phyloP scores from a whole-genome alignment of 768 basidiomycete species.

The Termitomyces titanicus region DNA sequence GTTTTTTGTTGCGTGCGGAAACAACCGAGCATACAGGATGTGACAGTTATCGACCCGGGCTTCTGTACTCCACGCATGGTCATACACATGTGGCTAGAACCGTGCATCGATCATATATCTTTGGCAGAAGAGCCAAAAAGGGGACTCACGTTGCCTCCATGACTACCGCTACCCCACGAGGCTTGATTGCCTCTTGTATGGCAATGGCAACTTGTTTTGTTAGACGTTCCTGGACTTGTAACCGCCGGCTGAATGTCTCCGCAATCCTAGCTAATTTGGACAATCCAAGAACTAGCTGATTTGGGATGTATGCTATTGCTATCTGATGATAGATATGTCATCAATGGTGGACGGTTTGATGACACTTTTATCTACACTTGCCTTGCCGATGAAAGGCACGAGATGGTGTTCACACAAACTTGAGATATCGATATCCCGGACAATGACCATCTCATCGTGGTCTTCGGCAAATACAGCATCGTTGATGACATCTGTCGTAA shows the following conservation, averaged over 20 bases:
- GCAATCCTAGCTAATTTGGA: conserved; percentile 97
- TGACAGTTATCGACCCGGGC: conserved; percentile 92
- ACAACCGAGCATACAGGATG: conserved; percentile 97
- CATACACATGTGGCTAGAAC: conserved; percentile 90
- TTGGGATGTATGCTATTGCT: conserved; percentile 97
- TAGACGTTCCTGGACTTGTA: conserved; percentile 96
- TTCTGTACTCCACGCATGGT: conserved; percentile 99
- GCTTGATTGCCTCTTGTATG: conserved; percentile 97
- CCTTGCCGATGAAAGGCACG: conserved; percentile 97
- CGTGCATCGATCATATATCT: background rate
- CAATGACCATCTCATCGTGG: conserved; percentile 99
- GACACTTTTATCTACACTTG: conserved; percentile 42
- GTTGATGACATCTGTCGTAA: conserved; percentile 84
- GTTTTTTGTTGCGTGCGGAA: conserved; percentile 99
- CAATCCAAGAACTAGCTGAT: conserved; percentile 88
- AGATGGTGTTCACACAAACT: conserved; percentile 98
- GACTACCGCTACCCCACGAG: conserved; percentile 96
- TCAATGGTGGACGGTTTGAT: conserved; percentile 17
- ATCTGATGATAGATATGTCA: conserved; percentile 50
- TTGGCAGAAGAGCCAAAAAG: conserved; percentile 4
- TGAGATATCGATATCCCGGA: conserved; percentile 95
- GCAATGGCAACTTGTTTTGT: conserved; percentile 98
- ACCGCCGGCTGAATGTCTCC: conserved; percentile 91
- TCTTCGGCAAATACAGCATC: conserved; percentile 98
- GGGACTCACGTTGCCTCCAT: conserved; percentile 90